Evolutionary conservation across 179 eudicot species (phyloP).

Genomic region (Heliamphora pulchella): DNA sequence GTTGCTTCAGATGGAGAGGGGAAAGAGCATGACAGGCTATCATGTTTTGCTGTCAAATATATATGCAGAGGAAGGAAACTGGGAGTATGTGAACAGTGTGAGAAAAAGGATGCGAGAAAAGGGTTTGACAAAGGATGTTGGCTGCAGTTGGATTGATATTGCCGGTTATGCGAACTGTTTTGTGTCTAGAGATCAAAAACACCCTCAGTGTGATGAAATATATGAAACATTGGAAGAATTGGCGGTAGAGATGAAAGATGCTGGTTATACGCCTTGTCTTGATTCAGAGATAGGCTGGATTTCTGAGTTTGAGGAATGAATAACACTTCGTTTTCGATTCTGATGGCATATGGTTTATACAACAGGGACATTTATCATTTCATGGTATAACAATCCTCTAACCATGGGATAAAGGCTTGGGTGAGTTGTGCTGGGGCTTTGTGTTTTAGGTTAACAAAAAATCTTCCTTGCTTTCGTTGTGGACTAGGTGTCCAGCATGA

Average conservation of each 20-base stretch:
- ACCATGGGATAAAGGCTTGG: neutral
- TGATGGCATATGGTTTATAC: neutral
- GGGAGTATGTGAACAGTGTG: slow-evolving; percentile 41
- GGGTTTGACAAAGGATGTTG: slow-evolving; percentile 47
- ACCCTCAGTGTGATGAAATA: slow-evolving; percentile 37
- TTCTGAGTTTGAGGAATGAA: slow-evolving; percentile 12
- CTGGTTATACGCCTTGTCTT: slow-evolving; percentile 14
- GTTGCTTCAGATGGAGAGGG: slow-evolving; percentile 33
- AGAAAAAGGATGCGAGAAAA: slow-evolving; percentile 44
- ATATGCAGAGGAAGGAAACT: slow-evolving; percentile 53
- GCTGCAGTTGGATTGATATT: slow-evolving; percentile 54
- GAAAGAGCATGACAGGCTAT: slow-evolving; percentile 36
- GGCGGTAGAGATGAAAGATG: slow-evolving; percentile 32
- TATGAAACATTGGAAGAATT: slow-evolving; percentile 34
- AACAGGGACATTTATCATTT: neutral
- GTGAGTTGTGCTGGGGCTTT: neutral
- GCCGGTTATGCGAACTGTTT: slow-evolving; percentile 37
- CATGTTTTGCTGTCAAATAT: slow-evolving; percentile 46
- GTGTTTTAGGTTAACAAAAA: too few relatives aligned
- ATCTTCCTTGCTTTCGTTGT: too few relatives aligned
- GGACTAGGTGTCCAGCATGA: too few relatives aligned
- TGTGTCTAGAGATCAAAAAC: slow-evolving; percentile 41
- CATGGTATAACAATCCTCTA: neutral
- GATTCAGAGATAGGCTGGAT: slow-evolving; percentile 16
- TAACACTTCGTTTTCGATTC: neutral